A percentile compares a stretch with the other conserved stretches of the same genome.
Evolutionary conservation across 805 yeast genomes (phyloP).

Genomic region (Lachancea fermentati): DNA sequence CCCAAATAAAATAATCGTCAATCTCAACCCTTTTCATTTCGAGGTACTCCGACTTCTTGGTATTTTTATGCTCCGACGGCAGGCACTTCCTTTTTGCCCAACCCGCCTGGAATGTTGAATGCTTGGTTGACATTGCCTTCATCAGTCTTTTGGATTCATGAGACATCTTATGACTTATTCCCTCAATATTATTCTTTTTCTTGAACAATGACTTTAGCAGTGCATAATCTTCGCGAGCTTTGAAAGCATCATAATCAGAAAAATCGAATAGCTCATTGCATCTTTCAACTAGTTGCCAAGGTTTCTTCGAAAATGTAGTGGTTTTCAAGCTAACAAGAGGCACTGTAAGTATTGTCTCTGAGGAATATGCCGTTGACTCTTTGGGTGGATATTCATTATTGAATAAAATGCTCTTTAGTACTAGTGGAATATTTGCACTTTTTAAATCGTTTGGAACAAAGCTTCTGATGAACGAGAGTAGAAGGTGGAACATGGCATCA

Average conservation of each 20-base stretch:
- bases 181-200: slow-evolving; percentile 44
- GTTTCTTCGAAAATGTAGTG: slow-evolving; percentile 39
- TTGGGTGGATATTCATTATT: slow-evolving; percentile 75
- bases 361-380: slow-evolving; percentile 31
- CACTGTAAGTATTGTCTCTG: slow-evolving; percentile 44
- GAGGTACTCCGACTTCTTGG: slow-evolving; percentile 24
- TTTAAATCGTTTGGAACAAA: slow-evolving; percentile 65
- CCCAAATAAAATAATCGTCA: slow-evolving; percentile 87
- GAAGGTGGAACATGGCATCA: slow-evolving; percentile 78
- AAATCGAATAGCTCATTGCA: slow-evolving; percentile 57
- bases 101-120: slow-evolving; percentile 37
- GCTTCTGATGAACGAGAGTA: slow-evolving; percentile 70
- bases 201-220: slow-evolving; percentile 67
- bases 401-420: slow-evolving; percentile 59
- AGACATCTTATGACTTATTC: slow-evolving; percentile 59
- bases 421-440: slow-evolving; percentile 48
- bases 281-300: slow-evolving; percentile 54
- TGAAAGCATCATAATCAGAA: slow-evolving; percentile 62
- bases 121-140: slow-evolving; percentile 36
- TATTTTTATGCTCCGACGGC: slow-evolving; percentile 17
- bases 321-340: slow-evolving; percentile 60
- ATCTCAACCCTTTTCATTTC: slow-evolving; percentile 48
- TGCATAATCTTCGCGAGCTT: slow-evolving; percentile 73
- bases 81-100: slow-evolving; percentile 34
- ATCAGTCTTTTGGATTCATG: slow-evolving; percentile 62